Conservation (phyloP, 108 stramenopile species). For the Nitzschia palea region DNA sequence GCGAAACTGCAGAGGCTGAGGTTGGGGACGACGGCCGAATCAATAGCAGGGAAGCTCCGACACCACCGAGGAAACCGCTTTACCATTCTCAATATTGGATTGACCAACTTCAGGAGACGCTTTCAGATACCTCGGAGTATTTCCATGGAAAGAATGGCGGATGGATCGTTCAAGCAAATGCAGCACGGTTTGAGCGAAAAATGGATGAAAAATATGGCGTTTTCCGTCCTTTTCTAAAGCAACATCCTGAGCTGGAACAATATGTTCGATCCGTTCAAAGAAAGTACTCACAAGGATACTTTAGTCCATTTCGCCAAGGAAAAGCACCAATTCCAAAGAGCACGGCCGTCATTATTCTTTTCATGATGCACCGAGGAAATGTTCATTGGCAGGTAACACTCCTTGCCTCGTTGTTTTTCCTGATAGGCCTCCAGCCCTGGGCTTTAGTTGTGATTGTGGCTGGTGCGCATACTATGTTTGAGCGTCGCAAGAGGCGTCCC, state of each 20-base stretch:
- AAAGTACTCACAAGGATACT: constrained; percentile 71
- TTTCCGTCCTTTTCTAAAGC: constrained; percentile 73
- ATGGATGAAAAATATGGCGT: constrained; percentile 86
- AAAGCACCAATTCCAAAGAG: constrained; percentile 55
- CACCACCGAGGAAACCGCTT: constrained; percentile 27
- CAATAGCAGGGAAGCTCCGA: constrained; percentile 21
- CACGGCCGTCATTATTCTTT: constrained; percentile 71
- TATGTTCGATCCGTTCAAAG: constrained; percentile 59
- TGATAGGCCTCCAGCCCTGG: constrained; percentile 89
- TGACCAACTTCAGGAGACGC: constrained; percentile 53
- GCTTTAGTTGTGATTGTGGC: constrained; percentile 75
- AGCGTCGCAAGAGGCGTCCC: constrained; percentile 46
- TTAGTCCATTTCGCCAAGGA: constrained; percentile 64
- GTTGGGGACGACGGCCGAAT: constrained; percentile 27
- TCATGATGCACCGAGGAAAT: constrained; percentile 83
- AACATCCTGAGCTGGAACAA: constrained; percentile 76
- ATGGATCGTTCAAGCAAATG: constrained; percentile 77
- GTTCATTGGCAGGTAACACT: constrained; percentile 54
- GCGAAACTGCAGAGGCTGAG: constrained; percentile 19
- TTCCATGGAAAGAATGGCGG: constrained; percentile 55
- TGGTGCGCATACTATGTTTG: constrained; percentile 43
- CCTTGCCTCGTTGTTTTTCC: constrained; percentile 63
- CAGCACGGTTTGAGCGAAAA: constrained; percentile 82
- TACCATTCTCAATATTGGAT: constrained; percentile 53
- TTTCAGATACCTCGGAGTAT: constrained; percentile 54